Percentiles rank a stretch among this genome's conserved stretches.
Evolutionary conservation across 805 yeast species (phyloP).

Genomic region (Ogataea pini): DNA sequence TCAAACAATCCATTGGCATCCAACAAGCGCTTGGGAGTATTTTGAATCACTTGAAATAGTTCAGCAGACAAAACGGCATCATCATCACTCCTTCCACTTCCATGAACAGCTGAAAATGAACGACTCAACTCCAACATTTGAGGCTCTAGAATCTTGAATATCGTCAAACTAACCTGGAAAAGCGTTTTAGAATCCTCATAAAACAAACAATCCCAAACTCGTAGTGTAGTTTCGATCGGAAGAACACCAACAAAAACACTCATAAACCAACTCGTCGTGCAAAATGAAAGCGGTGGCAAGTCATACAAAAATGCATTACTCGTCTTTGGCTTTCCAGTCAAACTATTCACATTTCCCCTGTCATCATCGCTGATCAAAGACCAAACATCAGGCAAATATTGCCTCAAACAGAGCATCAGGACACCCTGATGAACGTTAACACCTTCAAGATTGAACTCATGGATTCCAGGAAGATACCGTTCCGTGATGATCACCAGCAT

Average conservation of each 20-base stretch:
- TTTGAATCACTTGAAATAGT: slow-evolving; percentile 81
- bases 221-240: slow-evolving; percentile 82
- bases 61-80: slow-evolving; percentile 34
- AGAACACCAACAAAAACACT: slow-evolving; percentile 88
- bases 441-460: slow-evolving; percentile 86
- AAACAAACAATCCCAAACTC: slow-evolving; percentile 95
- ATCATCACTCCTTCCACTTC: slow-evolving; percentile 19
- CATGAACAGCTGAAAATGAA: slow-evolving; percentile 6
- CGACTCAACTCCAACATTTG: slow-evolving; percentile 42
- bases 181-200: slow-evolving; percentile 88
- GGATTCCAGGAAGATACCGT: slow-evolving; percentile 84
- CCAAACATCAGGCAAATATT: slow-evolving; percentile 85
- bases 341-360: slow-evolving; percentile 11
- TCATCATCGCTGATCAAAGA: slow-evolving; percentile 38
- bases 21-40: slow-evolving; percentile 67
- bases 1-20: slow-evolving; percentile 73
- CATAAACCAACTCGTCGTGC: slow-evolving; percentile 98
- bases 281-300: slow-evolving; percentile 86
- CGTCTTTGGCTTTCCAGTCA: slow-evolving; percentile 18
- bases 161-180: slow-evolving; percentile 78
- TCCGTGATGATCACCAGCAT: slow-evolving; percentile 91
- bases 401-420: slow-evolving; percentile 79
- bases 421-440: slow-evolving; percentile 96
- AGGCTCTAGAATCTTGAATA: slow-evolving; percentile 74
- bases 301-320: slow-evolving; percentile 59